Evolutionary conservation across 352 stramenopile species (phyloP).

Genomic region (Globisporangium rhizosaccharum): DNA sequence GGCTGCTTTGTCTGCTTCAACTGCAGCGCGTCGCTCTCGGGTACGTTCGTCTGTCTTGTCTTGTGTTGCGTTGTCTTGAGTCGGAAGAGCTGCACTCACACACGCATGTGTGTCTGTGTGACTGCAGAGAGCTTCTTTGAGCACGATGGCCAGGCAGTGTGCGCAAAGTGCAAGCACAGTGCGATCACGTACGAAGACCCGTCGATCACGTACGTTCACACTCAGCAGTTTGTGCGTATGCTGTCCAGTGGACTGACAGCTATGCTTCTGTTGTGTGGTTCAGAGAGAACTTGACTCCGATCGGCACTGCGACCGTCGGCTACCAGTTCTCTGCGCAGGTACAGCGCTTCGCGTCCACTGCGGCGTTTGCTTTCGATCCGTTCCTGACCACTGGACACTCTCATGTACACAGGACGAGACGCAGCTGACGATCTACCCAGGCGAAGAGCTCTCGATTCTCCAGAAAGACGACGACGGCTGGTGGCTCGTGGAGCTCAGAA

Average conservation of each 20-base stretch:
- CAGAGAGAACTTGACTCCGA: conserved; percentile 45
- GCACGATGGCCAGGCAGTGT: conserved; percentile 68
- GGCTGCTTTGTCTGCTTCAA: conserved; percentile 80
- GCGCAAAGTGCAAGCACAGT: conserved; percentile 72
- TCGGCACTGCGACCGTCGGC: conserved; percentile 52
- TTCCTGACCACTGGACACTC: background rate
- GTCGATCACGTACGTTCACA: conserved; percentile 35
- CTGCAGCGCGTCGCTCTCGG: conserved; percentile 69
- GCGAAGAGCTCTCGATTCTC: conserved; percentile 70
- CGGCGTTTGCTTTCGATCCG: background rate
- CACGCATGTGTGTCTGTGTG: background rate
- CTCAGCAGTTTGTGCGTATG: background rate
- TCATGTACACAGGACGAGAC: conserved; percentile 51
- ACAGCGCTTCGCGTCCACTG: background rate
- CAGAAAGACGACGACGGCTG: conserved; percentile 85
- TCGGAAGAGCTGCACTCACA: background rate
- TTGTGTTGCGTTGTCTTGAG: background rate
- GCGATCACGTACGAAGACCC: conserved; percentile 50
- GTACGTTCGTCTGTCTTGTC: conserved; percentile 19
- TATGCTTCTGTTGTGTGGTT: background rate
- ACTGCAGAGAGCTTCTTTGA: conserved; percentile 80
- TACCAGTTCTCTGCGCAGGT: conserved; percentile 69
- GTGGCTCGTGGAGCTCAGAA: conserved; percentile 71
- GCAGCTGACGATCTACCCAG: conserved; percentile 77
- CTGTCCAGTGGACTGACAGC: no score